These are phyloP conservation scores for Phascolomyces articulosus DNA, from an alignment of 371 early-diverging fungal genomes.

Conservation along the genomic window DNA sequence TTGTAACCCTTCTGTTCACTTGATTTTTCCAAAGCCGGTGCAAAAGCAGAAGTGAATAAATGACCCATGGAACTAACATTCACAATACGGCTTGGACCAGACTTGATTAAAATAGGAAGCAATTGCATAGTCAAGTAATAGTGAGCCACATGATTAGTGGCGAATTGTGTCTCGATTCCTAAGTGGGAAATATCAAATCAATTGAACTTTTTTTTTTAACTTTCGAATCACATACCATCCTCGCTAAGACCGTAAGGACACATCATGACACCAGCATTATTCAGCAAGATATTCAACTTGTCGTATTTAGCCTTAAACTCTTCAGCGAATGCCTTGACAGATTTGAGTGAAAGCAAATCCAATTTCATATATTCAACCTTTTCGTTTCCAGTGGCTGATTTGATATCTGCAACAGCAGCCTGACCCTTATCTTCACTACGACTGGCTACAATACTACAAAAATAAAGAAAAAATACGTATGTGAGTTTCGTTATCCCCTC, in stretches of 20 bases:
- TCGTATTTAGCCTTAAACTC: conserved; percentile 45
- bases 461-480: background rate
- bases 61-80: conserved; percentile 56
- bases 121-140: conserved; percentile 66
- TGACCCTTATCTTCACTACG: conserved; percentile 50
- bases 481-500: too few relatives aligned
- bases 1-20: conserved; percentile 46
- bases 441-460: conserved; percentile 55
- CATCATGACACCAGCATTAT: conserved; percentile 76
- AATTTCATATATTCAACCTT: conserved; percentile 60
- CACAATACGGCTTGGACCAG: conserved; percentile 60
- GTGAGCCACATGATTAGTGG: conserved; percentile 80
- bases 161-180: conserved; percentile 39
- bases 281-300: conserved; percentile 66
- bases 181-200: background rate
- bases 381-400: conserved; percentile 52
- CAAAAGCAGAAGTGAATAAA: conserved; percentile 29
- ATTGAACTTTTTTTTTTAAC: background rate
- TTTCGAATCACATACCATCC: conserved; percentile 53
- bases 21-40: conserved; percentile 32
- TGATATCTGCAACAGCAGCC: conserved; percentile 54
- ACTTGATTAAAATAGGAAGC: conserved; percentile 61
- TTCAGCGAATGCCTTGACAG: conserved; percentile 58
- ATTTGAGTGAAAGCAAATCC: conserved; percentile 60
- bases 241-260: conserved; percentile 62